These are phyloP conservation scores for Nitzschia sp. DNA, from an alignment of 108 stramenopile species.

Conservation along the genomic window DNA sequence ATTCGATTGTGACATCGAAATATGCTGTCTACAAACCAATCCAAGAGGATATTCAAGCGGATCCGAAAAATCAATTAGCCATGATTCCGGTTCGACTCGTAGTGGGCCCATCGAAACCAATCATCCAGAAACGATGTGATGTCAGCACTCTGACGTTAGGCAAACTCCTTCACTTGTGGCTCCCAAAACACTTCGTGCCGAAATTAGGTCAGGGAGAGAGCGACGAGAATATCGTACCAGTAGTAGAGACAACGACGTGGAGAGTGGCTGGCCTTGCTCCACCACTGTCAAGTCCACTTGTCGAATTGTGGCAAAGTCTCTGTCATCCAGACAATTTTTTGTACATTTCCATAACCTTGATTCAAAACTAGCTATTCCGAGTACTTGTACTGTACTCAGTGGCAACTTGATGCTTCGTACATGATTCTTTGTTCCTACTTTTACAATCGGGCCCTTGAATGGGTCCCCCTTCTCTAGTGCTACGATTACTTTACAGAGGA, in stretches of 20 bases:
- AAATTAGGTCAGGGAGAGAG: neutral
- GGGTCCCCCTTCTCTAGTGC: too few relatives aligned
- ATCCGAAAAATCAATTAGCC: slow-evolving; percentile 11
- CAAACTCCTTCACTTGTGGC: slow-evolving; percentile 41
- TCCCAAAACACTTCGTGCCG: slow-evolving; percentile 44
- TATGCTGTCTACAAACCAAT: slow-evolving; percentile 35
- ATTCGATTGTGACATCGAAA: slow-evolving; percentile 49
- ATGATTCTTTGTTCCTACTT: too few relatives aligned
- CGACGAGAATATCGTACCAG: neutral
- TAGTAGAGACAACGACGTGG: slow-evolving; percentile 32
- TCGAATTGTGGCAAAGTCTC: slow-evolving; percentile 66
- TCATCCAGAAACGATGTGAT: slow-evolving; percentile 51
- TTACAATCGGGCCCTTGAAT: too few relatives aligned
- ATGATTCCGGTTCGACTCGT: slow-evolving; percentile 71
- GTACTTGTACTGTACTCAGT: too few relatives aligned
- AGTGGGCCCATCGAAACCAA: slow-evolving; percentile 46
- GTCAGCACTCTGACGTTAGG: slow-evolving; percentile 41
- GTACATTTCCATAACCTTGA: slow-evolving; percentile 44
- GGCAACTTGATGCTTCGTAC: too few relatives aligned
- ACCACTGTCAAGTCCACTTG: slow-evolving; percentile 41
- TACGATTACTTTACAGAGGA: too few relatives aligned
- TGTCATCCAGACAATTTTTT: slow-evolving; percentile 82
- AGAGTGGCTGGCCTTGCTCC: slow-evolving; percentile 66
- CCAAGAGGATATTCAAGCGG: slow-evolving; percentile 23
- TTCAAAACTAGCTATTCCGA: too few relatives aligned